Evolutionary conservation across 441 rosid genomes (phyloP).

Genomic region (Omphalea diandra): DNA sequence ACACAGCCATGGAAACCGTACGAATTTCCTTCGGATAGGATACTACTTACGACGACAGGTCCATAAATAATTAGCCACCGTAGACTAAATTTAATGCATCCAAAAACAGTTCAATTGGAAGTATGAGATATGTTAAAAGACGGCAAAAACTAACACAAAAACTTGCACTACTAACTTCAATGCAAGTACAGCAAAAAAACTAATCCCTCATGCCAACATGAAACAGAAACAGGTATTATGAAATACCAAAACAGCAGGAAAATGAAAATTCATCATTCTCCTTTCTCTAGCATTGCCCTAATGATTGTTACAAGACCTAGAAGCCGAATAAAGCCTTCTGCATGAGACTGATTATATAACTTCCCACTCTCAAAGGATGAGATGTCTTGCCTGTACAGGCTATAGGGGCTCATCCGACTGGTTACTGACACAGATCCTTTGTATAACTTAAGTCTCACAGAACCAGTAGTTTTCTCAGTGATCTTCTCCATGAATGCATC

Average conservation of each 20-base stretch:
- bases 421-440: slow-evolving; percentile 70
- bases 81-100: no score
- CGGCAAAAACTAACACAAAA: no score
- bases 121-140: no score
- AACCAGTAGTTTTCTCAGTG: slow-evolving; percentile 69
- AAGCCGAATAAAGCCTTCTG: slow-evolving; percentile 77
- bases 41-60: no score
- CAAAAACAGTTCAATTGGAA: no score
- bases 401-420: slow-evolving; percentile 62
- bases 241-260: neutral
- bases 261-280: slow-evolving; percentile 14
- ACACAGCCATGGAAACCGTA: no score
- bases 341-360: slow-evolving; percentile 89
- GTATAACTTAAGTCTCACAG: slow-evolving; percentile 69
- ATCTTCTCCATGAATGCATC: slow-evolving; percentile 90
- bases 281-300: slow-evolving; percentile 76
- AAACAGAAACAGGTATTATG: no score
- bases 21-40: no score
- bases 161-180: no score
- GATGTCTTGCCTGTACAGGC: slow-evolving; percentile 84
- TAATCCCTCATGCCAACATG: no score
- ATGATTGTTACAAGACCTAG: slow-evolving; percentile 83
- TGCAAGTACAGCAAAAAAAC: no score
- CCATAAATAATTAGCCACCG: no score
- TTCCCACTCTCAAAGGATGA: slow-evolving; percentile 87